Percentiles rank a stretch among this genome's conserved stretches.
Evolutionary conservation across 352 stramenopile species (phyloP).

Genomic region (Globisporangium carolinianum): DNA sequence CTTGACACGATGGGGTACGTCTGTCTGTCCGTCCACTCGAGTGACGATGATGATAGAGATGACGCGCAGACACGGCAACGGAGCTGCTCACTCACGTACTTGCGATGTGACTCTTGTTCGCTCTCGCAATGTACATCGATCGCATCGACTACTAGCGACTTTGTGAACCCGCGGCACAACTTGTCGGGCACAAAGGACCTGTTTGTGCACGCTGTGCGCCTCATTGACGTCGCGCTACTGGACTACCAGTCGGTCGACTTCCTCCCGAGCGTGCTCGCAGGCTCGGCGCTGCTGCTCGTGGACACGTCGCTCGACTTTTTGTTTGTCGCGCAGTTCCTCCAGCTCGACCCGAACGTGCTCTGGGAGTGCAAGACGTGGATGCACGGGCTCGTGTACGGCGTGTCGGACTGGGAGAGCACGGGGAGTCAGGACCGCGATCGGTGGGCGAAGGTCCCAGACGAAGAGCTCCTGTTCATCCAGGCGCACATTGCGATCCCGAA

Average conservation of each 20-base stretch:
- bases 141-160: constrained; percentile 27
- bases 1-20: constrained; percentile 59
- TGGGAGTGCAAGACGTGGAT: constrained; percentile 83
- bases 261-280: constrained; percentile 68
- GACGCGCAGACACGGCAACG: too few relatives aligned
- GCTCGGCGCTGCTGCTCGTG: constrained; percentile 60
- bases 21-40: not conserved
- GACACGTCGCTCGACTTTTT: constrained; percentile 62
- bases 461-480: constrained; percentile 72
- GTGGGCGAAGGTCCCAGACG: constrained; percentile 57
- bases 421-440: constrained; percentile 48
- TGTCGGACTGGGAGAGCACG: constrained; percentile 42
- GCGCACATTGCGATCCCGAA: constrained; percentile 51
- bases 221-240: constrained; percentile 70
- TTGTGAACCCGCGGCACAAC: constrained; percentile 53
- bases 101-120: not conserved
- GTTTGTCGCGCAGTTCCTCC: constrained; percentile 78
- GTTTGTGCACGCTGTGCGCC: constrained; percentile 54
- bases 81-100: not conserved
- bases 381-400: constrained; percentile 40
- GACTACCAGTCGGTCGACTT: constrained; percentile 76
- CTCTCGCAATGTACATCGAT: not conserved
- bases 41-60: too few relatives aligned
- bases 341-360: constrained; percentile 66
- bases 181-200: constrained; percentile 65